phyloP scores from a whole-genome alignment of 768 basidiomycete genomes.

The Neoboletus magnificus region DNA sequence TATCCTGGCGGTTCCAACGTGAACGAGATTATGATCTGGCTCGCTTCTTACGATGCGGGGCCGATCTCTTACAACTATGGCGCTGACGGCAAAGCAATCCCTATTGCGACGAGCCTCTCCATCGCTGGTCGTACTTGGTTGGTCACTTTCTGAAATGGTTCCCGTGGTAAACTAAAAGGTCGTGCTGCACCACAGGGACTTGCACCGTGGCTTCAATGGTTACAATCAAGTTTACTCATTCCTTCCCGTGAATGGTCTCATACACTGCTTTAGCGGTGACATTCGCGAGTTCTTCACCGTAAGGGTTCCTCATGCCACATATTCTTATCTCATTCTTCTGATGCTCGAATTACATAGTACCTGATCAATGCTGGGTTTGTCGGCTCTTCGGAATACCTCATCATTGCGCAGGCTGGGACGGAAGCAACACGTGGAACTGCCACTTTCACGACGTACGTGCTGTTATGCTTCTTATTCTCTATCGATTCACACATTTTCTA shows the following conservation, averaged over 20 bases:
- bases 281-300: constrained; percentile 52
- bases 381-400: constrained; percentile 51
- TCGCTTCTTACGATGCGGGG: constrained; percentile 53
- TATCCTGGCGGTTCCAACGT: constrained; percentile 44
- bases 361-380: constrained; percentile 46
- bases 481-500: background rate
- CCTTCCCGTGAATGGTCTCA: constrained; percentile 35
- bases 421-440: constrained; percentile 61
- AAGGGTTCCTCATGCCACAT: background rate
- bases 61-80: constrained; percentile 54
- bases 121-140: constrained; percentile 54
- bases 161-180: background rate
- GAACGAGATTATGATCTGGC: constrained; percentile 63
- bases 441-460: constrained; percentile 49
- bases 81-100: constrained; percentile 43
- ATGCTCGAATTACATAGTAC: constrained; percentile 38
- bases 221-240: constrained; percentile 52
- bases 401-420: constrained; percentile 57
- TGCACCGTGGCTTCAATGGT: constrained; percentile 54
- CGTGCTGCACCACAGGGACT: constrained; percentile 38
- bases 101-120: constrained; percentile 40
- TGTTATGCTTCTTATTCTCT: fast-evolving
- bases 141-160: background rate
- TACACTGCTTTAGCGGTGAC: constrained; percentile 53
- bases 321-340: background rate